phyloP scores from a whole-genome alignment of 2,329 filamentous ascomycete genomes.

The Aspergillus sp. region DNA sequence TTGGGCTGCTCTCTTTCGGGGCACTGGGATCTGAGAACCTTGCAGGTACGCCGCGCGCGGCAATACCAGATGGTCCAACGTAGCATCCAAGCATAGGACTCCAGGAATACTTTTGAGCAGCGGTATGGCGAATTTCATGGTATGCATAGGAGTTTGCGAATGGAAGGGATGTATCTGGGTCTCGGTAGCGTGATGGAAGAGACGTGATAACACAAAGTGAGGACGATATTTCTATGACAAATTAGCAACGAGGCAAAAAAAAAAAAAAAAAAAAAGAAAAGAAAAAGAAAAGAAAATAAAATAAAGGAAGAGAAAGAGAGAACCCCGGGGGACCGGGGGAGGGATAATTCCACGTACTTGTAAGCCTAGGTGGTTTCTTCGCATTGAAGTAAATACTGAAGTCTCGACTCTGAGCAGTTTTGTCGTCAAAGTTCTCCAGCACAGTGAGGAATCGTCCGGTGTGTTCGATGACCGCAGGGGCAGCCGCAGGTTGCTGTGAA shows the following conservation, averaged over 20 bases:
- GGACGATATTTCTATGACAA: constrained; percentile 42
- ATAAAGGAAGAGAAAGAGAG: background rate
- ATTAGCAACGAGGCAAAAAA: constrained; percentile 7
- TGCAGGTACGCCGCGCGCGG: constrained; percentile 75
- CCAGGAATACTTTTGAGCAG: constrained; percentile 75
- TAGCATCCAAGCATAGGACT: constrained; percentile 79
- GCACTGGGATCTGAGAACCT: constrained; percentile 57
- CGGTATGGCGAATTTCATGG: constrained; percentile 70
- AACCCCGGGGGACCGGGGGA: background rate
- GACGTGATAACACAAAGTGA: constrained; percentile 79
- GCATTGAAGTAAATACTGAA: constrained; percentile 58
- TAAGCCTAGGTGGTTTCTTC: constrained; percentile 49
- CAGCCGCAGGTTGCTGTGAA: constrained; percentile 25
- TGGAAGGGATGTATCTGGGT: constrained; percentile 78
- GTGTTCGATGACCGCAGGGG: constrained; percentile 46
- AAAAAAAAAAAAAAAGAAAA: background rate
- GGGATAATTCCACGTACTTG: constrained; percentile 40
- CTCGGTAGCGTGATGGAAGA: constrained; percentile 76
- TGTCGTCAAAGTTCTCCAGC: constrained; percentile 58
- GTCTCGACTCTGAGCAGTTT: constrained; percentile 55
- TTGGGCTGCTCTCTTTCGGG: constrained; percentile 12
- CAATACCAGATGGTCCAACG: constrained; percentile 63
- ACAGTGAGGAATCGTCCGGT: constrained; percentile 60
- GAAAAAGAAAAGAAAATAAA: background rate
- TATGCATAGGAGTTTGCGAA: constrained; percentile 81